phyloP scores from a whole-genome alignment of 345 rosid species.

The Reutealis trisperma region DNA sequence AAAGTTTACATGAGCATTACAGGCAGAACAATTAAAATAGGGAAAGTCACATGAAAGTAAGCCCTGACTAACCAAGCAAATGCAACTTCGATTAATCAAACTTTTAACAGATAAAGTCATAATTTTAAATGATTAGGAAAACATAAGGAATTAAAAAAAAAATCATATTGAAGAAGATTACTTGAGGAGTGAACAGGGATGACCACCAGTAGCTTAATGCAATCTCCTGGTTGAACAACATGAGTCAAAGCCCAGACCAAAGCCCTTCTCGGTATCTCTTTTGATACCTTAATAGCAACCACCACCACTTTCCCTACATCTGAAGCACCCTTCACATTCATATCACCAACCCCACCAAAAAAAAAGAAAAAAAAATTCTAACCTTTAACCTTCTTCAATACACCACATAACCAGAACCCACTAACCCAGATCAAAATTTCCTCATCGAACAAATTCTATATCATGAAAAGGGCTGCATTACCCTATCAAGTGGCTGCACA shows the following conservation, averaged over 20 bases:
- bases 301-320: constrained; percentile 68
- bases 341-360: neutral
- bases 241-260: constrained; percentile 97
- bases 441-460: constrained; percentile 12
- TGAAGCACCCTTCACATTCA: constrained; percentile 38
- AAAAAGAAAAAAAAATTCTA: constrained; percentile 33
- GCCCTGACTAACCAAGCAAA: neutral
- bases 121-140: neutral
- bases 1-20: neutral
- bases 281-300: constrained; percentile 92
- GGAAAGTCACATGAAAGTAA: neutral
- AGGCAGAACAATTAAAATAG: neutral
- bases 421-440: constrained; percentile 11
- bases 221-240: constrained; percentile 92
- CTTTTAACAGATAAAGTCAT: neutral
- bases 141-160: constrained; percentile 1
- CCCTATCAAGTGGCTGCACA: constrained; percentile 31
- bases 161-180: constrained; percentile 18
- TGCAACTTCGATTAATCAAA: neutral
- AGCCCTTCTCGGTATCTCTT: constrained; percentile 81
- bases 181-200: constrained; percentile 66
- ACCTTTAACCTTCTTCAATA: constrained; percentile 35
- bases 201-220: constrained; percentile 82
- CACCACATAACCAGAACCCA: constrained; percentile 42
- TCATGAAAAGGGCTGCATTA: constrained; percentile 17